Evolutionary conservation across 352 stramenopile genomes (phyloP).

Genomic region (Pseudoperonospora humuli): DNA sequence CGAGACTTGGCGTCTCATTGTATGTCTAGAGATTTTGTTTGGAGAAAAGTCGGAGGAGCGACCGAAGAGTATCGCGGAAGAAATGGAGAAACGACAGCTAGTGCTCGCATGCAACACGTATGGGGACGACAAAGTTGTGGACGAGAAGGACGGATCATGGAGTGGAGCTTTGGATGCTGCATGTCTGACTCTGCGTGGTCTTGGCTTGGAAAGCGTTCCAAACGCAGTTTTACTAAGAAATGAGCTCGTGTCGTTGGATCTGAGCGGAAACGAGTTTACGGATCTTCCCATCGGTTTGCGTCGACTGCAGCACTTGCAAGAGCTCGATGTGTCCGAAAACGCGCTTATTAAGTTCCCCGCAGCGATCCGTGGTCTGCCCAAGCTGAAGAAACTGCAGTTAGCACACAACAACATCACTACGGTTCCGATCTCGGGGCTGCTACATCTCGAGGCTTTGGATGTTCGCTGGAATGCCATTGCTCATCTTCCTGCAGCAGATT

Average conservation of each 20-base stretch:
- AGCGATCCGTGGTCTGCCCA: slow-evolving; percentile 17
- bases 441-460: slow-evolving; percentile 31
- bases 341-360: slow-evolving; percentile 34
- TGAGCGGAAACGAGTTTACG: slow-evolving; percentile 44
- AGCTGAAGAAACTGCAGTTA: slow-evolving; percentile 32
- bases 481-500: slow-evolving; percentile 1
- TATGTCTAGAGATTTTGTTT: slow-evolving; percentile 52
- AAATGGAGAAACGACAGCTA: slow-evolving; percentile 32
- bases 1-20: slow-evolving; percentile 39
- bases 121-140: slow-evolving; percentile 14
- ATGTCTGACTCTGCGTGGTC: slow-evolving; percentile 15
- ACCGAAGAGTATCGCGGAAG: slow-evolving; percentile 20
- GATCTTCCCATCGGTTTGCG: slow-evolving; percentile 33
- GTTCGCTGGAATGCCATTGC: slow-evolving; percentile 33
- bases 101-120: slow-evolving; percentile 26
- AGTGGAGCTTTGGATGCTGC: not conserved
- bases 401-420: slow-evolving; percentile 54
- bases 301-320: slow-evolving; percentile 26
- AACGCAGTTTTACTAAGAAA: slow-evolving; percentile 30
- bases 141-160: not conserved
- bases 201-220: slow-evolving; percentile 25
- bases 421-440: slow-evolving; percentile 18
- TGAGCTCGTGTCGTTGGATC: slow-evolving; percentile 30
- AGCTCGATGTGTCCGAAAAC: slow-evolving; percentile 57
- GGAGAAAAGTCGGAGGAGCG: slow-evolving; percentile 18